phyloP scores from a whole-genome alignment of 2,329 filamentous ascomycete species.

The Stemphylium beticola region DNA sequence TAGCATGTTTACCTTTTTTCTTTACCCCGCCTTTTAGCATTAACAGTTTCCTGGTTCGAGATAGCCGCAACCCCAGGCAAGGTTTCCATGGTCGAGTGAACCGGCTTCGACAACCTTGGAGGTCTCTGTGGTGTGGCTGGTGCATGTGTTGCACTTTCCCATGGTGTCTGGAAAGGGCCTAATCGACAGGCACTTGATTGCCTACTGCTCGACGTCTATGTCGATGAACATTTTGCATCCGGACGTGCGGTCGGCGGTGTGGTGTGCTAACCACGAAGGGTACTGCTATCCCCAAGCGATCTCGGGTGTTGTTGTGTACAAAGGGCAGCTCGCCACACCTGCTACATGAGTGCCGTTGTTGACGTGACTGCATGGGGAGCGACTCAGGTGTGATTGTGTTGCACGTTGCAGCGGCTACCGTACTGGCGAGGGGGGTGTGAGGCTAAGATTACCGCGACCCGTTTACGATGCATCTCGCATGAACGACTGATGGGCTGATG shows the following conservation, averaged over 20 bases:
- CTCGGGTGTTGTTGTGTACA: constrained; percentile 10
- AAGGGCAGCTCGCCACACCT: constrained; percentile 29
- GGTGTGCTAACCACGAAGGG: constrained; percentile 21
- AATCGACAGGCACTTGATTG: not conserved
- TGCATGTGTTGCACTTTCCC: not conserved
- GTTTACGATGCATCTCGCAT: not conserved
- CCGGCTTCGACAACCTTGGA: not conserved
- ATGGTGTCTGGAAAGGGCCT: not conserved
- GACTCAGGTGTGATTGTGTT: constrained; percentile 5
- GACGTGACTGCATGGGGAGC: not conserved
- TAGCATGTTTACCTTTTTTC: not conserved
- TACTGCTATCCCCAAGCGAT: constrained; percentile 17
- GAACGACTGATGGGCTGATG: not conserved
- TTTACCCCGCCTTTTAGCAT: not conserved
- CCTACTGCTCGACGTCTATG: not conserved
- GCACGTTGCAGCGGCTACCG: not conserved
- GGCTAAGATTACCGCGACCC: not conserved
- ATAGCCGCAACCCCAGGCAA: not conserved
- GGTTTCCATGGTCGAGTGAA: constrained; percentile 6
- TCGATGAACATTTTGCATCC: constrained; percentile 4
- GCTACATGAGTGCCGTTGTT: constrained; percentile 14
- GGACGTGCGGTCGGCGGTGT: constrained; percentile 8
- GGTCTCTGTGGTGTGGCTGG: too few species aligned
- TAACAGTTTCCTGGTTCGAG: not conserved
- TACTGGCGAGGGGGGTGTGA: not conserved